These are phyloP conservation scores for Ganoderma lucidum DNA, from an alignment of 1,284 basidiomycete genomes.

Conservation along the genomic window DNA sequence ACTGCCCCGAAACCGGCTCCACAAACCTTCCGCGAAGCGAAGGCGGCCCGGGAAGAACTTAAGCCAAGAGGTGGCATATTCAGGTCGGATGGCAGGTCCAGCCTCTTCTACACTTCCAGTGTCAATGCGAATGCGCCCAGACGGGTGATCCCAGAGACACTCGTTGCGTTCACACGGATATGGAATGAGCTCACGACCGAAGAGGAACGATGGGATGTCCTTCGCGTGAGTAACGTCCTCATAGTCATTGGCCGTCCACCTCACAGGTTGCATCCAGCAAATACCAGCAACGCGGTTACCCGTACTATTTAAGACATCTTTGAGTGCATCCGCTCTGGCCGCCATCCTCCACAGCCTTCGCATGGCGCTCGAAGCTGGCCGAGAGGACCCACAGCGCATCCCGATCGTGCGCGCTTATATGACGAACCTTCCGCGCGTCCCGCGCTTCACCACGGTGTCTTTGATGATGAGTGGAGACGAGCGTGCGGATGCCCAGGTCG, in stretches of 20 bases:
- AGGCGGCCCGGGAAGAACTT: constrained; percentile 55
- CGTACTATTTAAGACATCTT: constrained; percentile 66
- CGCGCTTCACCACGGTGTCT: constrained; percentile 67
- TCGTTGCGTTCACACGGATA: constrained; percentile 64
- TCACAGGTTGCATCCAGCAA: constrained; percentile 46
- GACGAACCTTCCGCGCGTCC: constrained; percentile 56
- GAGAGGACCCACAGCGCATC: constrained; percentile 27
- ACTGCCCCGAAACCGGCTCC: constrained; percentile 21
- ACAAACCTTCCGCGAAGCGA: constrained; percentile 60
- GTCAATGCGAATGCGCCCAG: constrained; percentile 15
- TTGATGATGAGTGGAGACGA: constrained; percentile 68
- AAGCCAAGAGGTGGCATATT: constrained; percentile 42
- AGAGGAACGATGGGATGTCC: constrained; percentile 27
- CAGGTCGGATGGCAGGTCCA: constrained; percentile 37
- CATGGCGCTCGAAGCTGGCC: constrained; percentile 41
- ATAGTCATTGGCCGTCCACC: constrained; percentile 1
- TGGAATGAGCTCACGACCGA: constrained; percentile 54
- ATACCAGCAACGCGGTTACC: constrained; percentile 63
- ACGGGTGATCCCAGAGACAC: constrained; percentile 48
- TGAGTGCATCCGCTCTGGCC: constrained; percentile 67
- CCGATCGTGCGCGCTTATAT: constrained; percentile 56
- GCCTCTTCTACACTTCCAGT: constrained; percentile 31
- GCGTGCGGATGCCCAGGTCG: constrained; percentile 41
- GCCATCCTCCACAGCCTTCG: constrained; percentile 62
- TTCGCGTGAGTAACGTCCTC: constrained; percentile 24